These are phyloP conservation scores for Rehmannia glutinosa DNA, from an alignment of 257 asterid species.

Conservation along the genomic window DNA sequence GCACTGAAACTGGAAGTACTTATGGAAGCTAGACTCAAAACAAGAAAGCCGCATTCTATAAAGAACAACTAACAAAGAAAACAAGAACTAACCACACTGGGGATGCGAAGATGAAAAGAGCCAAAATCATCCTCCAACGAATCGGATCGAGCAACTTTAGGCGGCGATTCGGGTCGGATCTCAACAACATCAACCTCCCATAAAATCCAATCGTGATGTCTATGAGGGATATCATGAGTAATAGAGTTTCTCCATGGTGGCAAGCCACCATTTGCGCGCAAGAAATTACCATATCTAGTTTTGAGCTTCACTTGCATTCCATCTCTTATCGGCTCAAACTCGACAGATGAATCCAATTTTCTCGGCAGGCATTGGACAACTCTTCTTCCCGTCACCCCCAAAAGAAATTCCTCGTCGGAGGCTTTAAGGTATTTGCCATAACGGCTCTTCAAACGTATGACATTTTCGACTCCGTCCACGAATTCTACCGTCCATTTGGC, in stretches of 20 bases:
- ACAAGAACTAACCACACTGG: too few species aligned
- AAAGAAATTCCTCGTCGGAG: constrained; percentile 49
- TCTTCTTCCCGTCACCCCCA: constrained; percentile 70
- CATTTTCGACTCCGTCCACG: constrained; percentile 44
- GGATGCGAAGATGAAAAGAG: too few species aligned
- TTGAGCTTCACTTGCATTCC: constrained; percentile 57
- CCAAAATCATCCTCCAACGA: too few species aligned
- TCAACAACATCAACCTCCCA: constrained; percentile 65
- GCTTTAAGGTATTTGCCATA: constrained; percentile 74
- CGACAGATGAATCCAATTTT: constrained; percentile 54
- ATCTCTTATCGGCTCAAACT: constrained; percentile 87
- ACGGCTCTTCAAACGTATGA: constrained; percentile 60
- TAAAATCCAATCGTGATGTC: constrained; percentile 68
- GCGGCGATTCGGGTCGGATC: constrained; percentile 29
- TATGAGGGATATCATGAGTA: constrained; percentile 80
- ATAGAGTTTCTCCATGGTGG: constrained; percentile 94
- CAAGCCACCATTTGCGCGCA: constrained; percentile 81
- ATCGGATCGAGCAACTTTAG: constrained; percentile 31
- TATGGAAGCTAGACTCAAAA: too few species aligned
- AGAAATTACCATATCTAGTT: constrained; percentile 70
- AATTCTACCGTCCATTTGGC: constrained; percentile 66
- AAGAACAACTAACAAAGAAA: too few species aligned
- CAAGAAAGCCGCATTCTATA: too few species aligned
- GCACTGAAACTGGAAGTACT: too few species aligned
- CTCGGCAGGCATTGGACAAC: constrained; percentile 54